Evolutionary conservation across 2,329 filamentous ascomycete genomes (phyloP).

Genomic region (Fusarium sp.): DNA sequence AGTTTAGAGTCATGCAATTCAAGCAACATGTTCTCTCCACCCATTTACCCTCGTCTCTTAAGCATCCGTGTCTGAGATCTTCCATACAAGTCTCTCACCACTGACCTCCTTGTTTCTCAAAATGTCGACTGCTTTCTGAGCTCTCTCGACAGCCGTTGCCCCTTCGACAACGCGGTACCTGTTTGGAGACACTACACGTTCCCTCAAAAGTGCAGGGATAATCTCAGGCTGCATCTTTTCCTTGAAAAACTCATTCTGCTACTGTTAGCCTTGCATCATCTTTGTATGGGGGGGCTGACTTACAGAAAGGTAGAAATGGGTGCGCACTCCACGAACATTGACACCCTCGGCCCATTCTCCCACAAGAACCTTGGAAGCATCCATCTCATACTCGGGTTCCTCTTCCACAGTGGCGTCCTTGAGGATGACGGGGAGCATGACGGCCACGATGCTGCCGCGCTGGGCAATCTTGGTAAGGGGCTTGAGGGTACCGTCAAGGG

Average conservation of each 20-base stretch:
- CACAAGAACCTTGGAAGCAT: slow-evolving; percentile 54
- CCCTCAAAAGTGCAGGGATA: slow-evolving; percentile 60
- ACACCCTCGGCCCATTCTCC: slow-evolving; percentile 66
- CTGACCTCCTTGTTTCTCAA: slow-evolving; percentile 54
- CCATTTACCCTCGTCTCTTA: not conserved
- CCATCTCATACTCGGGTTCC: slow-evolving; percentile 66
- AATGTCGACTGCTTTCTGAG: slow-evolving; percentile 52
- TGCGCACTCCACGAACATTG: slow-evolving; percentile 62
- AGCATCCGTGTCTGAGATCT: slow-evolving; percentile 31
- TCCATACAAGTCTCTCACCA: slow-evolving; percentile 57
- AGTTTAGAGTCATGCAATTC: not conserved
- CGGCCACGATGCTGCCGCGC: slow-evolving; percentile 63
- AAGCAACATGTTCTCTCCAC: not conserved
- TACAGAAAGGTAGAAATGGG: slow-evolving; percentile 46
- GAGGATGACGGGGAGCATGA: slow-evolving; percentile 71
- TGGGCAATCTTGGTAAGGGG: slow-evolving; percentile 64
- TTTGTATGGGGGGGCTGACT: not conserved
- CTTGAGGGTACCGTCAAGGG: slow-evolving; percentile 57
- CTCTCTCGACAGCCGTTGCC: slow-evolving; percentile 51
- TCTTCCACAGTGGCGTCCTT: slow-evolving; percentile 61
- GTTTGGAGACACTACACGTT: slow-evolving; percentile 56
- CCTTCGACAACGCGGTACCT: slow-evolving; percentile 57
- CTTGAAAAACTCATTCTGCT: slow-evolving; percentile 66
- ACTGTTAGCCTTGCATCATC: slow-evolving; percentile 5
- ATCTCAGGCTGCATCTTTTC: slow-evolving; percentile 66